These are phyloP conservation scores for Diaporthe citrichinensis DNA, from an alignment of 2,329 filamentous ascomycete genomes.

Conservation along the genomic window DNA sequence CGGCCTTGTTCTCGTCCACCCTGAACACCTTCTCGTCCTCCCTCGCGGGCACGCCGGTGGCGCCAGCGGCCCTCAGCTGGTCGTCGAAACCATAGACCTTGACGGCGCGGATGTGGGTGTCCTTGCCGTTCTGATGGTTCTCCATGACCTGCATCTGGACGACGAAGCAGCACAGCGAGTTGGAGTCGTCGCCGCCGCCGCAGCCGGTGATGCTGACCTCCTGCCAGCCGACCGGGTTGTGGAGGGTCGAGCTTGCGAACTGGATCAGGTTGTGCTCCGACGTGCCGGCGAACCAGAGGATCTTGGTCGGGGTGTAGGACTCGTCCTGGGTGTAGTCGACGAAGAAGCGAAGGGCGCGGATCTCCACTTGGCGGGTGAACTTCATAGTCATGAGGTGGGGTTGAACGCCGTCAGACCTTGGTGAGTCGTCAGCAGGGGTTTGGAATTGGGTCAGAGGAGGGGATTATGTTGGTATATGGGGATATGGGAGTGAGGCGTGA, in stretches of 20 bases:
- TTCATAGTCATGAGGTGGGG: slow-evolving; percentile 85
- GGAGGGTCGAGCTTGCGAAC: slow-evolving; percentile 85
- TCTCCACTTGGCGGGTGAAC: slow-evolving; percentile 86
- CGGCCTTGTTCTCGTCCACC: slow-evolving; percentile 50
- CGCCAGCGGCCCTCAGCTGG: slow-evolving; percentile 59
- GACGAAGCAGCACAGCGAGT: slow-evolving; percentile 87
- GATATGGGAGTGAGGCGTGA: not conserved
- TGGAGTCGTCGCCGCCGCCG: slow-evolving; percentile 74
- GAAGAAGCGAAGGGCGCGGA: slow-evolving; percentile 83
- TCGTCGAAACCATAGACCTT: slow-evolving; percentile 81
- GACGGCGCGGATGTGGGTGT: slow-evolving; percentile 95
- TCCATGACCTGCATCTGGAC: slow-evolving; percentile 92
- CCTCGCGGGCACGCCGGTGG: slow-evolving; percentile 31
- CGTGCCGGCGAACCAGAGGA: slow-evolving; percentile 89
- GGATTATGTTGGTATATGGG: not conserved
- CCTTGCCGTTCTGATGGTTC: slow-evolving; percentile 99
- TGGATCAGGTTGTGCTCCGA: slow-evolving; percentile 92
- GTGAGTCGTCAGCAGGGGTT: not conserved
- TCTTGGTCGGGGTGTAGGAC: slow-evolving; percentile 95
- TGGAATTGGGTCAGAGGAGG: not conserved
- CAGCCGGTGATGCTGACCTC: slow-evolving; percentile 76
- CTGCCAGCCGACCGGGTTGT: slow-evolving; percentile 89
- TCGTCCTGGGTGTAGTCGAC: slow-evolving; percentile 95
- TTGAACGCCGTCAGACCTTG: slow-evolving; percentile 84
- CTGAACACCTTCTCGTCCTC: slow-evolving; percentile 52